phyloP scores from a whole-genome alignment of 2,329 filamentous ascomycete genomes.

The Colletotrichum tanaceti region DNA sequence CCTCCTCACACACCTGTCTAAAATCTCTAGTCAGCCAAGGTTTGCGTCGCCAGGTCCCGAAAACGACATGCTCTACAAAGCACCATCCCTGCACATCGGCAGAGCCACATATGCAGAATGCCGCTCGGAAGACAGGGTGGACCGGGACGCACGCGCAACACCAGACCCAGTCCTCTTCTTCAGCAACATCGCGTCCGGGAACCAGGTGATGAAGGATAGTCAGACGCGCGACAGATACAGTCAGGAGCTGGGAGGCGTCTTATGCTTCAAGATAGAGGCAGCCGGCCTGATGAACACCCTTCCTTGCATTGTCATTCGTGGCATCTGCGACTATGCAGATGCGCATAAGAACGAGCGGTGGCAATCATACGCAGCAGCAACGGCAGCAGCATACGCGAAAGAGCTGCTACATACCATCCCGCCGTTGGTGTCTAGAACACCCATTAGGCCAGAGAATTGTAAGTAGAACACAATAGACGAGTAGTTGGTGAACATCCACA shows the following conservation, averaged over 20 bases:
- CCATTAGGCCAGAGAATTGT: too few species aligned
- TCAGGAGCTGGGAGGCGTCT: slow-evolving; percentile 38
- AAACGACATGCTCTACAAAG: slow-evolving; percentile 38
- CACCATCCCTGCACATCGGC: slow-evolving; percentile 18
- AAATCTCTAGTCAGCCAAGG: slow-evolving; percentile 28
- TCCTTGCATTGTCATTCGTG: too few species aligned
- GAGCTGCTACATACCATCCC: too few species aligned
- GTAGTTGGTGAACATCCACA: too few species aligned
- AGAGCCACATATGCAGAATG: slow-evolving; percentile 37
- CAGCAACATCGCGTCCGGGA: slow-evolving; percentile 48
- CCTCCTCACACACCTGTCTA: slow-evolving; percentile 24
- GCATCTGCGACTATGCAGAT: too few species aligned
- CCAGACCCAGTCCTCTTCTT: slow-evolving; percentile 41
- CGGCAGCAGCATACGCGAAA: too few species aligned
- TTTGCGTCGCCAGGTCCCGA: slow-evolving; percentile 26
- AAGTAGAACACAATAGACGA: too few species aligned
- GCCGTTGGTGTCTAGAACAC: too few species aligned
- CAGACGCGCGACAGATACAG: slow-evolving; percentile 46
- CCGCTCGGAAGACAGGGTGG: slow-evolving; percentile 12
- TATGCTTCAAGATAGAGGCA: slow-evolving; percentile 49
- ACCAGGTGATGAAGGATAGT: slow-evolving; percentile 52
- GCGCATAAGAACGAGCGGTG: too few species aligned
- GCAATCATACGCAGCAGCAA: too few species aligned
- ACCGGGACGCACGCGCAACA: slow-evolving; percentile 4
- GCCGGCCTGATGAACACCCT: slow-evolving; percentile 43